Percentiles rank a stretch among this genome's conserved stretches.
phyloP scores from a whole-genome alignment of 2,329 filamentous ascomycete species.

The Fusarium euwallaceae region DNA sequence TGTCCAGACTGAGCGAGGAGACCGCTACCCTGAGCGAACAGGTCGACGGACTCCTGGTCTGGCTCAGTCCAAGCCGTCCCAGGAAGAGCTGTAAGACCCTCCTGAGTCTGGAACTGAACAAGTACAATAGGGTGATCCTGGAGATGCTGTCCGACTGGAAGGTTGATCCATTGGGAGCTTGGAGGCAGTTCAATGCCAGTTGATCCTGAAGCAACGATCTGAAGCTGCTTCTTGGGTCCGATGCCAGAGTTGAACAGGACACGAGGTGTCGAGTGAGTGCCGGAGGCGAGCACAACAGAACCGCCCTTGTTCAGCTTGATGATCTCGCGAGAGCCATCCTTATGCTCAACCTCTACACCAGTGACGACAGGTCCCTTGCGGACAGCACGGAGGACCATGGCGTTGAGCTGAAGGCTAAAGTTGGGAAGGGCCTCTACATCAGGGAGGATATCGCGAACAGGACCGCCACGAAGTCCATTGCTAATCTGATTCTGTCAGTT shows the following conservation, averaged over 20 bases:
- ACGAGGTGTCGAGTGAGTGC: constrained; percentile 76
- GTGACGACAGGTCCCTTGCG: constrained; percentile 72
- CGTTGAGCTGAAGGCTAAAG: constrained; percentile 75
- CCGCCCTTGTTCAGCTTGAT: constrained; percentile 72
- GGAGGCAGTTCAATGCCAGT: constrained; percentile 65
- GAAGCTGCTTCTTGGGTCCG: constrained; percentile 71
- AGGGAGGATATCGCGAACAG: constrained; percentile 77
- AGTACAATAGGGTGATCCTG: constrained; percentile 63
- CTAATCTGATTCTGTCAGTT: constrained; percentile 62
- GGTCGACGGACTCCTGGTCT: constrained; percentile 40
- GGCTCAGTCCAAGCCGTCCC: constrained; percentile 46
- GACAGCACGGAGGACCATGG: constrained; percentile 73
- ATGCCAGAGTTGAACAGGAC: constrained; percentile 72
- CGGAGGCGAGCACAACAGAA: constrained; percentile 75
- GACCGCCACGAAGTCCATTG: constrained; percentile 76
- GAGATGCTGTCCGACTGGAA: constrained; percentile 69
- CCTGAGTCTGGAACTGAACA: constrained; percentile 48
- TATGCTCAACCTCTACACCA: constrained; percentile 74
- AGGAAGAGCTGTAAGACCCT: constrained; percentile 34
- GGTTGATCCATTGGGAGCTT: constrained; percentile 66
- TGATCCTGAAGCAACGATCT: constrained; percentile 57
- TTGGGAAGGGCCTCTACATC: constrained; percentile 69
- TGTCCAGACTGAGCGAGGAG: constrained; percentile 60
- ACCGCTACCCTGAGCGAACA: constrained; percentile 54
- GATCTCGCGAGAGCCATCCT: constrained; percentile 64